phyloP scores from a whole-genome alignment of 805 yeast species.

The Pichia heedii region DNA sequence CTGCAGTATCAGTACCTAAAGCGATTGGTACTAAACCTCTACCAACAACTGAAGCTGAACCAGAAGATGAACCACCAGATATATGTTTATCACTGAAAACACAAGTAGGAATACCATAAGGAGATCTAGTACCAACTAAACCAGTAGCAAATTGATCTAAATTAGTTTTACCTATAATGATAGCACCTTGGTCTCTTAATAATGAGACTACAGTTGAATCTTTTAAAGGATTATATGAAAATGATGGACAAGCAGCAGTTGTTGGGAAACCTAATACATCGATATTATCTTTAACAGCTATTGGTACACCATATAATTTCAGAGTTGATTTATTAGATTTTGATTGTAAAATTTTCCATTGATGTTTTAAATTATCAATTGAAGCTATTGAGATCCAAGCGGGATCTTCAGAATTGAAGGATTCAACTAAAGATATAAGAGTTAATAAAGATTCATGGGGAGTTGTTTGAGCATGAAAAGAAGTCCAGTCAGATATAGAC shows the following conservation, averaged over 20 bases:
- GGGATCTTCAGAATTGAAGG: conserved; percentile 49
- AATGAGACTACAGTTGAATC: conserved; percentile 71
- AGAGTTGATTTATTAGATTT: conserved; percentile 42
- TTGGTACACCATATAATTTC: conserved; percentile 88
- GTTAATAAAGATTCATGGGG: conserved; percentile 50
- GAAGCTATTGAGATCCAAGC: conserved; percentile 87
- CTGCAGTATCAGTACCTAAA: conserved; percentile 96
- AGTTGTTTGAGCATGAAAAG: conserved; percentile 54
- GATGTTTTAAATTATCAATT: conserved; percentile 54
- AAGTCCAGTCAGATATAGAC: conserved; percentile 73
- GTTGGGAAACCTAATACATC: conserved; percentile 77
- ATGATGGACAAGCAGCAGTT: conserved; percentile 94
- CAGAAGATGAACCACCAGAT: conserved; percentile 93
- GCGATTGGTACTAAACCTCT: conserved; percentile 84
- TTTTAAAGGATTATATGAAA: conserved; percentile 51
- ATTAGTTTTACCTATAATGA: conserved; percentile 88
- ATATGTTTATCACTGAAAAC: conserved; percentile 72
- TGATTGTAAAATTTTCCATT: conserved; percentile 69
- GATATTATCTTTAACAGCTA: conserved; percentile 91
- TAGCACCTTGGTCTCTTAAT: conserved; percentile 86
- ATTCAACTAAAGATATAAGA: conserved; percentile 36
- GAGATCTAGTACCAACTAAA: conserved; percentile 88
- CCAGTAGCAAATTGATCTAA: conserved; percentile 98
- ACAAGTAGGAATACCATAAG: conserved; percentile 83
- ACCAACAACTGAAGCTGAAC: conserved; percentile 88